These are phyloP conservation scores for Exophiala spinifera DNA, from an alignment of 2,329 filamentous ascomycete species.

Conservation along the genomic window DNA sequence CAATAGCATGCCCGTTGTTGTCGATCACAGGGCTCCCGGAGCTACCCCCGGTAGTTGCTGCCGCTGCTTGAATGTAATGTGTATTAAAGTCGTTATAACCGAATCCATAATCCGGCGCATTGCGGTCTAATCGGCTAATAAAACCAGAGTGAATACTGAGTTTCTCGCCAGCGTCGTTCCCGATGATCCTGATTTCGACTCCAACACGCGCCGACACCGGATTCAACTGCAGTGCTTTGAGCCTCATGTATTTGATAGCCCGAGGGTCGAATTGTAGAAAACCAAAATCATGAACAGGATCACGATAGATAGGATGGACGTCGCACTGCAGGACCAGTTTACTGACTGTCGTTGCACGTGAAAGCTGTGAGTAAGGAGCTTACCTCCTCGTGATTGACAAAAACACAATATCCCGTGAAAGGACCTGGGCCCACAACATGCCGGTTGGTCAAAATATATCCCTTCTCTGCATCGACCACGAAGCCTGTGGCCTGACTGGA, in stretches of 20 bases:
- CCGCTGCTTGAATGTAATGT: constrained; percentile 96
- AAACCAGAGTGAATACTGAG: constrained; percentile 96
- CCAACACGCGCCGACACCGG: constrained; percentile 86
- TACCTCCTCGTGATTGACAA: too few species aligned
- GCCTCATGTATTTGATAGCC: constrained; percentile 94
- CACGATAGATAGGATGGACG: constrained; percentile 92
- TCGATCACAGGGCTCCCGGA: constrained; percentile 98
- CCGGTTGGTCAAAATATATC: constrained; percentile 82
- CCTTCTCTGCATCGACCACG: constrained; percentile 89
- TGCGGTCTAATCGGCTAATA: constrained; percentile 91
- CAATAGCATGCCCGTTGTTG: constrained; percentile 86
- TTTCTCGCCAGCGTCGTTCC: constrained; percentile 98
- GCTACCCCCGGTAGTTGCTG: constrained; percentile 91
- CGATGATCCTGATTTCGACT: constrained; percentile 91
- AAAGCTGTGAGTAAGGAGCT: too few species aligned
- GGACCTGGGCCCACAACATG: constrained; percentile 94
- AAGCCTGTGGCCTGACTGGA: constrained; percentile 96
- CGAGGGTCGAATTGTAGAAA: constrained; percentile 94
- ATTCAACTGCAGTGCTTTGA: constrained; percentile 73
- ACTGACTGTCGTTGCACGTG: too few species aligned
- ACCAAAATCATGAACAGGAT: constrained; percentile 97
- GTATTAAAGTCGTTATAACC: constrained; percentile 97
- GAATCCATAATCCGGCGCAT: constrained; percentile 95
- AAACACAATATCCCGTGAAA: constrained; percentile 84
- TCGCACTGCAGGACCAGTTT: too few species aligned